Conservation (phyloP, 2,329 filamentous ascomycete genomes). For the Cordyceps fumosorosea region DNA sequence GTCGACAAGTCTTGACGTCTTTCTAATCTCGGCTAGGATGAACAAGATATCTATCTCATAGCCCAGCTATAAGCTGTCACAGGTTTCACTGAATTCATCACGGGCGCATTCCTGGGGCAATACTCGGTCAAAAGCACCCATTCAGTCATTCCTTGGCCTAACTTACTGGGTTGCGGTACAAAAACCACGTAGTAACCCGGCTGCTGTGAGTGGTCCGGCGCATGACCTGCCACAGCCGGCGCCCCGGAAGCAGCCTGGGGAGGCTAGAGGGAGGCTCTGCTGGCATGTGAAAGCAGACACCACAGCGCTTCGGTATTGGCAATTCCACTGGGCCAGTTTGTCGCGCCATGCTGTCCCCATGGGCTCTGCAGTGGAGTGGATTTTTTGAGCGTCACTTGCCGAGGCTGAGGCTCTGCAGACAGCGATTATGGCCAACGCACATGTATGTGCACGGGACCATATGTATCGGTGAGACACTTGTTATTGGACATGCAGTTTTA, state of each 20-base stretch:
- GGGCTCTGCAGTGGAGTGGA: not conserved
- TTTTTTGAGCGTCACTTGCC: not conserved
- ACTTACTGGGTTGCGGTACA: not conserved
- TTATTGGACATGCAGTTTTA: too few relatives aligned
- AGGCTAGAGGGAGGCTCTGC: not conserved
- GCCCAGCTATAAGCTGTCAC: not conserved
- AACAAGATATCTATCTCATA: not conserved
- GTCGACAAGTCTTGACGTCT: not conserved
- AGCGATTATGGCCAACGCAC: not conserved
- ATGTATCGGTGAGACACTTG: not conserved
- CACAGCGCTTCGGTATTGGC: not conserved
- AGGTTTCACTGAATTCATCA: not conserved
- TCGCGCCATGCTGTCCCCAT: not conserved
- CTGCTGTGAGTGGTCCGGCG: slow-evolving; percentile 7
- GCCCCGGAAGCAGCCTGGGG: slow-evolving; percentile 1
- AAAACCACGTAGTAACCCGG: not conserved
- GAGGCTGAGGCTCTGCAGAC: not conserved
- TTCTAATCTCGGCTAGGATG: not conserved
- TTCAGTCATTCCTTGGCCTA: not conserved
- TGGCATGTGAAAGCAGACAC: not conserved
- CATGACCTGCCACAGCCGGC: not conserved
- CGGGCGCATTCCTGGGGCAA: not conserved
- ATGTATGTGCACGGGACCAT: not conserved
- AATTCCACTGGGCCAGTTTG: not conserved
- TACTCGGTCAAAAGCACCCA: not conserved